Evolutionary conservation across 331 rosid genomes (phyloP).

Genomic region (Spiraea crenata): DNA sequence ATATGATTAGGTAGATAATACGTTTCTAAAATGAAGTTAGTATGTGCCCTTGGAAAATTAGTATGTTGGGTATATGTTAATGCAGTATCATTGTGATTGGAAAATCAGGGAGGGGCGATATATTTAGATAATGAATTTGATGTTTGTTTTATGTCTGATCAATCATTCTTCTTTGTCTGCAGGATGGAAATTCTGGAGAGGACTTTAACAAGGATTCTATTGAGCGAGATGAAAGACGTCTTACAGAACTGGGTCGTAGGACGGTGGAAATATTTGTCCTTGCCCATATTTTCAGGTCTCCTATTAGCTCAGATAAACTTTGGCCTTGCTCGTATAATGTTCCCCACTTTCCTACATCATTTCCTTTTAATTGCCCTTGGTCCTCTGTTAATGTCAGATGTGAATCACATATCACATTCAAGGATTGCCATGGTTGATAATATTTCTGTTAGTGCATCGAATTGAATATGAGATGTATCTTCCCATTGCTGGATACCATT

Average conservation of each 20-base stretch:
- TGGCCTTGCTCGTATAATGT: slow-evolving; percentile 18
- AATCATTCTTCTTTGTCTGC: slow-evolving; percentile 17
- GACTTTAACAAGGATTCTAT: slow-evolving; percentile 92
- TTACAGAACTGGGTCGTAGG: slow-evolving; percentile 95
- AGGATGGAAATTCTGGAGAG: slow-evolving; percentile 97
- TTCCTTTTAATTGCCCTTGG: background rate
- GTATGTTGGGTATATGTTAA: slow-evolving; percentile 1
- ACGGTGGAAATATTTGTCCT: slow-evolving; percentile 98
- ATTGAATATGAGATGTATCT: background rate
- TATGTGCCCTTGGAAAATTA: background rate
- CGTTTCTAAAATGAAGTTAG: background rate
- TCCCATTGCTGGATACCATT: background rate
- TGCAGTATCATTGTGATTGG: background rate
- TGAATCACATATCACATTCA: background rate
- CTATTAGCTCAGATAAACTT: background rate
- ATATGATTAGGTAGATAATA: background rate
- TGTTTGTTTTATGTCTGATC: slow-evolving; percentile 21
- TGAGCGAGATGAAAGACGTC: slow-evolving; percentile 95
- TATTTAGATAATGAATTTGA: background rate
- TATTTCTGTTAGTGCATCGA: background rate
- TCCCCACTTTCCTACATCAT: background rate
- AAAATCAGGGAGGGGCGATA: background rate
- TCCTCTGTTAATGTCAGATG: background rate
- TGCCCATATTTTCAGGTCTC: slow-evolving; percentile 88
- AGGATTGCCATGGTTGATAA: background rate